Evolutionary conservation across 1,139 yeast species (phyloP).

Genomic region (Spencermartinsiella ligniputridi): DNA sequence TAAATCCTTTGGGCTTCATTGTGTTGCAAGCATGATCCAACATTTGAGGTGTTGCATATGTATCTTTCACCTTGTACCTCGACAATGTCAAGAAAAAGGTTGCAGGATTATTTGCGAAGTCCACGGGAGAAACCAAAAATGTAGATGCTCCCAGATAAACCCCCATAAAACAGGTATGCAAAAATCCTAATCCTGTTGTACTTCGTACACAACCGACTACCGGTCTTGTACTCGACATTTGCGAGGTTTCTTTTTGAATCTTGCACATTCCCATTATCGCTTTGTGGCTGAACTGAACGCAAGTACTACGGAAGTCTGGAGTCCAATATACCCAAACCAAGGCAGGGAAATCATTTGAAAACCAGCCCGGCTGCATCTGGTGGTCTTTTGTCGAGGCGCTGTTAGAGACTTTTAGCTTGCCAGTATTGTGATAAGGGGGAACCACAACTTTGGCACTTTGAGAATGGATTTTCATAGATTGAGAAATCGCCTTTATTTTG

Average conservation of each 20-base stretch:
- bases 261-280: slow-evolving; percentile 76
- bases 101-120: slow-evolving; percentile 71
- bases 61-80: slow-evolving; percentile 77
- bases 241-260: slow-evolving; percentile 87
- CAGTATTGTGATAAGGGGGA: slow-evolving; percentile 62
- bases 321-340: slow-evolving; percentile 66
- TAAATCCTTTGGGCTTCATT: slow-evolving; percentile 59
- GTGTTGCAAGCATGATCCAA: slow-evolving; percentile 65
- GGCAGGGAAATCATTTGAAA: slow-evolving; percentile 37
- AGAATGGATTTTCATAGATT: slow-evolving; percentile 48
- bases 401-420: slow-evolving; percentile 57
- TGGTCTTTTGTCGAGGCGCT: slow-evolving; percentile 43
- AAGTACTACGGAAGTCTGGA: slow-evolving; percentile 66
- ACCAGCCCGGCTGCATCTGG: slow-evolving; percentile 28
- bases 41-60: slow-evolving; percentile 83
- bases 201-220: slow-evolving; percentile 86
- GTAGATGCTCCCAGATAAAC: slow-evolving; percentile 85
- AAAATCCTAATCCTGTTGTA: slow-evolving; percentile 78
- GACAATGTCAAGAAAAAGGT: slow-evolving; percentile 70
- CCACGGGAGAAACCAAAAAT: slow-evolving; percentile 70
- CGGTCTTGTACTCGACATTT: slow-evolving; percentile 65
- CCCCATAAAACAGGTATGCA: slow-evolving; percentile 78
- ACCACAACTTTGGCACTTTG: slow-evolving; percentile 43
- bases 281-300: slow-evolving; percentile 59
- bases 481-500: slow-evolving; percentile 65